A percentile compares a stretch with the other conserved stretches of the same genome.
Conservation (phyloP, 805 yeast species). For the Brettanomyces bruxellensis region DNA sequence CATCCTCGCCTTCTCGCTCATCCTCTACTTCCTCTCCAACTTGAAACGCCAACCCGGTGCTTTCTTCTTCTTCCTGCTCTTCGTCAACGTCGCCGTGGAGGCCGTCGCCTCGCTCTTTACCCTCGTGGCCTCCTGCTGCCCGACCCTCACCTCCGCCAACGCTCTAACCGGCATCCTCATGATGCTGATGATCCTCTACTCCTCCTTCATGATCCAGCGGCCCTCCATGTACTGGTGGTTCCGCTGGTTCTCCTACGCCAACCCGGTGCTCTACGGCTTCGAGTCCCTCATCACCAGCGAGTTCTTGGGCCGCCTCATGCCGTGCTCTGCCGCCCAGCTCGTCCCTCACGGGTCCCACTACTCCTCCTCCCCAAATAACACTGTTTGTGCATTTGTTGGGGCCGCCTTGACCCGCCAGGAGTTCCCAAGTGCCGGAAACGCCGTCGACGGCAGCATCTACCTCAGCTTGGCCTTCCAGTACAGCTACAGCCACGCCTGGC, state of each 20-base stretch:
- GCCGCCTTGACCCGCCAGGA: conserved; percentile 23
- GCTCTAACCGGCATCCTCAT: conserved; percentile 49
- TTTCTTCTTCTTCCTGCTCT: conserved; percentile 41
- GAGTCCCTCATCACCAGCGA: conserved; percentile 51
- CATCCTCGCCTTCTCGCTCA: conserved; percentile 35
- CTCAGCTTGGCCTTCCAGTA: conserved; percentile 39
- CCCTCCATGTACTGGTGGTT: conserved; percentile 55
- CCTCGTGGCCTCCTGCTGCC: conserved; percentile 39
- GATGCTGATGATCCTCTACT: conserved; percentile 43
- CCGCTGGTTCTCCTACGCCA: conserved; percentile 43
- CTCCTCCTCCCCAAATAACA: conserved; percentile 29
- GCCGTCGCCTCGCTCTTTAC: conserved; percentile 44
- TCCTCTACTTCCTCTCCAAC: conserved; percentile 42
- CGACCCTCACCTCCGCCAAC: conserved; percentile 46
- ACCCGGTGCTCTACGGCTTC: conserved; percentile 39
- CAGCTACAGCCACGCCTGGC: conserved; percentile 58
- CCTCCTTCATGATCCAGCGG: conserved; percentile 58
- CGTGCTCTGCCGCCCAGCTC: conserved; percentile 32
- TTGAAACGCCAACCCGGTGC: conserved; percentile 47
- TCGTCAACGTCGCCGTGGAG: conserved; percentile 26
- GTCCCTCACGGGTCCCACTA: conserved; percentile 50
- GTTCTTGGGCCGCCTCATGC: conserved; percentile 44
- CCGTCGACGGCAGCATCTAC: conserved; percentile 46
- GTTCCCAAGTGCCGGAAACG: conserved; percentile 20
- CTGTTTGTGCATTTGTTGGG: conserved; percentile 45